Conservation (phyloP, 257 asterid species). For the Thymus quinquecostatus region DNA sequence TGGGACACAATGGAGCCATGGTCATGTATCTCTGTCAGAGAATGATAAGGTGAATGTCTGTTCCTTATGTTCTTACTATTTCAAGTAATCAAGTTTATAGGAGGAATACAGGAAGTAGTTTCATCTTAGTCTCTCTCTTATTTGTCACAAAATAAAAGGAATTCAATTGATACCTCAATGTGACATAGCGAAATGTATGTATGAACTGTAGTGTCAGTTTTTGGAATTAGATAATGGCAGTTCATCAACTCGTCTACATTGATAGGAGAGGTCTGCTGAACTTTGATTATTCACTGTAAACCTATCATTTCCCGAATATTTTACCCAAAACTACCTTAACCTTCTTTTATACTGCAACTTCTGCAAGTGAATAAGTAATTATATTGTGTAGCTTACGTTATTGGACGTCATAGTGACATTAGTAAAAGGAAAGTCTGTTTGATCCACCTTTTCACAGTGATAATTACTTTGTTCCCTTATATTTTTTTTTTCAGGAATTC, state of each 20-base stretch:
- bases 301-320: constrained; percentile 9
- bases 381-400: constrained; percentile 9
- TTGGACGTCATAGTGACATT: constrained; percentile 8
- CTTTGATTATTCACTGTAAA: constrained; percentile 20
- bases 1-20: constrained; percentile 99
- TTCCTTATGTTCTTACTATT: constrained; percentile 6
- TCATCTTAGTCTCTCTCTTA: neutral
- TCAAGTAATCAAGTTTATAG: constrained; percentile 12
- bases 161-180: neutral
- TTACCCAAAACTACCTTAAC: constrained; percentile 20
- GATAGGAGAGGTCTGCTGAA: neutral
- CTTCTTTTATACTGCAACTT: constrained; percentile 14
- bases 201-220: neutral
- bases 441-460: neutral
- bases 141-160: no score
- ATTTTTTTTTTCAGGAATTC: constrained; percentile 65
- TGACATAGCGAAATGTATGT: neutral
- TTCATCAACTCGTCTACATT: constrained; percentile 6
- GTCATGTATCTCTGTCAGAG: constrained; percentile 70
- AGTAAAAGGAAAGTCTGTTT: constrained; percentile 4
- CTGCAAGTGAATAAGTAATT: neutral
- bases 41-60: constrained; percentile 59
- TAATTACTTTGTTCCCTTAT: constrained; percentile 13
- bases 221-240: neutral
- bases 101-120: neutral